Base-by-base conservation (phyloP, 1,139 yeast genomes). In the Diutina scorzettiae region DNA sequence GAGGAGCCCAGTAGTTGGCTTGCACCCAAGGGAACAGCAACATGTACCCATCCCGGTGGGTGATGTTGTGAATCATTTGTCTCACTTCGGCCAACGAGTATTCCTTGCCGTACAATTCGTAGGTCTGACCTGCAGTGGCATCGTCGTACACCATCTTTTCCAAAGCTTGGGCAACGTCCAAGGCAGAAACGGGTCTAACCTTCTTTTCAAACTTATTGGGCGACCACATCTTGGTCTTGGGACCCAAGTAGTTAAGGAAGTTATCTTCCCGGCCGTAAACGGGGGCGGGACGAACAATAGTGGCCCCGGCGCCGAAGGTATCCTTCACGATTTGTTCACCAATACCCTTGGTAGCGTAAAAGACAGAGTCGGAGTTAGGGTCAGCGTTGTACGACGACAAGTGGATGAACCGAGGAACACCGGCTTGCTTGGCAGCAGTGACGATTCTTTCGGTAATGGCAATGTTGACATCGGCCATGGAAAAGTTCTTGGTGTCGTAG, bases 201-300 rank as follows among this genome's bases (percentile, higher is more conserved):
- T 69, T 71, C 60, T 78, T 81, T 49, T 75, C 73, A 59, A 78
- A 75, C 56, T 71, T 71, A 60, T 81, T 76, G 44, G 85, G 79
- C 39, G 80, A 69, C 67, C 81, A 71, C 64, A 75, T 64, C 54
- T 73, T 70, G 51, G 71, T 66, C 53, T 72, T 62, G 42, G 76
- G 73, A 11, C 77, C 69, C 57, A 83, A 66, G 56, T 71, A 71
- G 63, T 78, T 80, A 53, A 85, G 68, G 57, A 85, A 76, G 49
- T 72, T 67, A 58, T 83, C 91, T 57, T 81, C 83, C 57, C 81
- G 70, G 36, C 94, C 94, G 56, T 63, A 85, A 76, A 84, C 72
- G 48, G 84, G 86, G 18, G 84, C 78, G 11, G 95, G 95, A 60
- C 95, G 78, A 37, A 85, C 93, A 55, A 85, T 83, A 29, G 95